Base-by-base conservation (phyloP, 768 basidiomycete genomes). In the Megacollybia marginata region DNA sequence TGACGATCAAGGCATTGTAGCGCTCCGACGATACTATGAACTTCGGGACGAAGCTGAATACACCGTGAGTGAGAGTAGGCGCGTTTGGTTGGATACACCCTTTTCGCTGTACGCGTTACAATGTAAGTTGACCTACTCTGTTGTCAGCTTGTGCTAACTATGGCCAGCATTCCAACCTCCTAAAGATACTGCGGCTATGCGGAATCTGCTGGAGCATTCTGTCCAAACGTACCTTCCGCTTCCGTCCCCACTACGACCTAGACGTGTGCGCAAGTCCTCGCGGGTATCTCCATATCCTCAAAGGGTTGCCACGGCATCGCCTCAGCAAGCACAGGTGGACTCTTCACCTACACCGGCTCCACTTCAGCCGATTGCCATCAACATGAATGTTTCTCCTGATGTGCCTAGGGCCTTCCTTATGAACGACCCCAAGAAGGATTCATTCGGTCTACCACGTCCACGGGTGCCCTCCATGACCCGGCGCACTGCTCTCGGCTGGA, bases 231-330 rank as follows among this genome's bases (percentile, higher is more conserved):
- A n/a, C n/a, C n/a, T n/a, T n/a, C n/a, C n/a, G n/a, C n/a, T n/a
- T 36, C 82, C 88, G 0, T 81, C 79, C 0, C 85, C 88, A 46
- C 72, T 88, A 16, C 78, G 80, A 6, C 73, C 75, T 20, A 61
- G 74, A 42, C 76, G 85, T 33, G 85, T 83, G 1, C 75, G 86
- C 13, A 87, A 82, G 0, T 73, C 77, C 28, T 89, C 88, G 28
- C 73, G 88, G 15, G 70, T 85, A 0, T 85, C 85, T 5, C 88
- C 88, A 0, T 90, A 91, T 53, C 85, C 87, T 33, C 65, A 72
- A 47, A 36, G 35, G 16, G 16, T 10, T 10, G 10, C 16, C 35
- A 10, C 35, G 35, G 16, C 35, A 10, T 36, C 35, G 35, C 35
- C 35, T 10, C 10, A 36, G 35, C 35, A 36, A 16, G 16, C 35